A percentile compares a stretch with the other conserved stretches of the same genome.
These are phyloP conservation scores for Durusdinium trenchii DNA, from an alignment of 73 alveolate genomes.

Conservation along the genomic window DNA sequence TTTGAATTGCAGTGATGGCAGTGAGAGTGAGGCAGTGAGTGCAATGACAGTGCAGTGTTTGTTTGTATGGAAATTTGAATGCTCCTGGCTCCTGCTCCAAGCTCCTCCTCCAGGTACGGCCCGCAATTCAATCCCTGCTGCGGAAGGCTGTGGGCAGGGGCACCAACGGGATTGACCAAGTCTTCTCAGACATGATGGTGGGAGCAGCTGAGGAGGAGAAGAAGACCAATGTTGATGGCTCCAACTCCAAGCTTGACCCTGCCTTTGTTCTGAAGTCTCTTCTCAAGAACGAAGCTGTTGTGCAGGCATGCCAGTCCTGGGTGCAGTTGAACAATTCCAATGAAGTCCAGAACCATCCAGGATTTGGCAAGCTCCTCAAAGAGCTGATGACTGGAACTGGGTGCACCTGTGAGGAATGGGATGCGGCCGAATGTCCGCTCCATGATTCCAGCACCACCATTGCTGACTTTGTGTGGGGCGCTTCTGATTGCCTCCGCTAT, in stretches of 20 bases:
- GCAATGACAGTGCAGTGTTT: too few species aligned
- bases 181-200: neutral
- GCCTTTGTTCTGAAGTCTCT: neutral
- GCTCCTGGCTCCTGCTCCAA: too few species aligned
- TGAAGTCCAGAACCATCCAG: neutral
- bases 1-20: too few species aligned
- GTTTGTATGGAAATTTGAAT: too few species aligned
- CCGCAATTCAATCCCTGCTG: neutral
- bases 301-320: neutral
- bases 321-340: neutral
- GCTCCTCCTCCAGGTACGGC: conserved; percentile 39
- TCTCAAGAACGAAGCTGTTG: neutral
- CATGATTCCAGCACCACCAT: neutral
- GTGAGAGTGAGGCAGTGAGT: too few species aligned
- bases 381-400: neutral
- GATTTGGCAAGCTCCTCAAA: neutral
- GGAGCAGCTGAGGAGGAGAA: neutral
- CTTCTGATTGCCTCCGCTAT: neutral
- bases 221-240: neutral
- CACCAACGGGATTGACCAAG: neutral
- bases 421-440: neutral
- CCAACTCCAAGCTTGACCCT: neutral
- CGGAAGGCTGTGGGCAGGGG: neutral
- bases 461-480: neutral
- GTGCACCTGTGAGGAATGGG: conserved; percentile 12